These are phyloP conservation scores for Psilocybe tampanensis DNA, from an alignment of 768 basidiomycete genomes.

Conservation along the genomic window DNA sequence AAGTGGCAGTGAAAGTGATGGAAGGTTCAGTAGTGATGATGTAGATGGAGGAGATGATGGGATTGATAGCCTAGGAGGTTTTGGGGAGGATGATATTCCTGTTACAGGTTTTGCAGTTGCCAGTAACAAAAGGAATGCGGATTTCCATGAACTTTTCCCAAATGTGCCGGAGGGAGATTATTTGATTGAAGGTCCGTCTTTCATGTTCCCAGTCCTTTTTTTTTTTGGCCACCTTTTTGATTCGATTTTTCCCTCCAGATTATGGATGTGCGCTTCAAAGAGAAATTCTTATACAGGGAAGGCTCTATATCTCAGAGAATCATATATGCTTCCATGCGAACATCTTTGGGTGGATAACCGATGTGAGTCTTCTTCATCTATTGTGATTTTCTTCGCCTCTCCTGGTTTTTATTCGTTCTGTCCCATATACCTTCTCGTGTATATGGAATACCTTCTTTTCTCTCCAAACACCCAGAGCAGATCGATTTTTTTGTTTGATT, in stretches of 20 bases:
- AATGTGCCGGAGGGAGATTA: constrained; percentile 94
- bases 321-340: constrained; percentile 99
- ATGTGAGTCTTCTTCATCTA: constrained; percentile 58
- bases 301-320: constrained; percentile 97
- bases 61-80: constrained; percentile 43
- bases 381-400: background rate
- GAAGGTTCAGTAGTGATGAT: constrained; percentile 14
- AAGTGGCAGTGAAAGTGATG: background rate
- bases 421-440: no score
- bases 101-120: constrained; percentile 98
- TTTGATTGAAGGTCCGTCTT: constrained; percentile 86
- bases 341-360: constrained; percentile 98
- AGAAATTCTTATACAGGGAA: constrained; percentile 95
- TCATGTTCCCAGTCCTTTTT: constrained; percentile 6
- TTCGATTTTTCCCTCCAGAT: constrained; percentile 49
- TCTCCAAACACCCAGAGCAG: background rate
- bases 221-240: background rate
- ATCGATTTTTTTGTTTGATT: no score
- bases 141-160: constrained; percentile 94
- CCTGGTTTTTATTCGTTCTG: background rate
- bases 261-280: constrained; percentile 97
- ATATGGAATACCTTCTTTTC: no score
- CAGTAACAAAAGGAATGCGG: constrained; percentile 90
- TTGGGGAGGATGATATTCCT: constrained; percentile 78
- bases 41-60: constrained; percentile 35